Evolutionary conservation across 2,329 filamentous ascomycete species (phyloP).

Genomic region (Xylaria digitata): DNA sequence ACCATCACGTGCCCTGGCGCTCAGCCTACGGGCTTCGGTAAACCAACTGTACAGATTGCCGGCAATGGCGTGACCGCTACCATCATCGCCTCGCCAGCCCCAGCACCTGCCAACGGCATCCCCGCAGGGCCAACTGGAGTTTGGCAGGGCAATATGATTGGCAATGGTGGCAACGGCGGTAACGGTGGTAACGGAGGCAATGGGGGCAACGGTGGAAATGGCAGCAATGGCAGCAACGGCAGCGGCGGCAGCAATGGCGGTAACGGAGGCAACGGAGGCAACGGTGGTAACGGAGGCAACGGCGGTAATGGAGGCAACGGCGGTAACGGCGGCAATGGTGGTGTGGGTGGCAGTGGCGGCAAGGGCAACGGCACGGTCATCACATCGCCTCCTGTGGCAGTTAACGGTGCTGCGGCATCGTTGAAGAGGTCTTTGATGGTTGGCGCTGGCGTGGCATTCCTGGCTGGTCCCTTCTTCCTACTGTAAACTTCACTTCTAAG

Average conservation of each 20-base stretch:
- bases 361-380: slow-evolving; percentile 18
- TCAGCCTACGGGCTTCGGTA: slow-evolving; percentile 47
- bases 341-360: slow-evolving; percentile 40
- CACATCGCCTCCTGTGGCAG: slow-evolving; percentile 27
- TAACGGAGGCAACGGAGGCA: background rate
- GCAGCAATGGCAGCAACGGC: background rate
- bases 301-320: slow-evolving; percentile 4
- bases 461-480: slow-evolving; percentile 46
- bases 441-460: slow-evolving; percentile 46
- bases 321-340: slow-evolving; percentile 10
- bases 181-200: background rate
- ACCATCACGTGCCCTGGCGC: slow-evolving; percentile 54
- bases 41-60: slow-evolving; percentile 46
- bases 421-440: slow-evolving; percentile 46
- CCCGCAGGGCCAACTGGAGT: slow-evolving; percentile 15
- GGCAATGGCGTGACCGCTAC: slow-evolving; percentile 54
- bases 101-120: too few species aligned
- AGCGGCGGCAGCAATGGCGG: slow-evolving; percentile 1
- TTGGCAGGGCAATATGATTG: background rate
- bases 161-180: slow-evolving; percentile 6
- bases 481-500: slow-evolving; percentile 42
- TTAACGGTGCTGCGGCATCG: slow-evolving; percentile 45
- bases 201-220: background rate
- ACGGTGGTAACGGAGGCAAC: slow-evolving; percentile 16
- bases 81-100: slow-evolving; percentile 36